Percentiles rank a stretch among this genome's conserved stretches.
These are phyloP conservation scores for Termitomyces sp. DNA, from an alignment of 768 basidiomycete genomes.

Conservation along the genomic window DNA sequence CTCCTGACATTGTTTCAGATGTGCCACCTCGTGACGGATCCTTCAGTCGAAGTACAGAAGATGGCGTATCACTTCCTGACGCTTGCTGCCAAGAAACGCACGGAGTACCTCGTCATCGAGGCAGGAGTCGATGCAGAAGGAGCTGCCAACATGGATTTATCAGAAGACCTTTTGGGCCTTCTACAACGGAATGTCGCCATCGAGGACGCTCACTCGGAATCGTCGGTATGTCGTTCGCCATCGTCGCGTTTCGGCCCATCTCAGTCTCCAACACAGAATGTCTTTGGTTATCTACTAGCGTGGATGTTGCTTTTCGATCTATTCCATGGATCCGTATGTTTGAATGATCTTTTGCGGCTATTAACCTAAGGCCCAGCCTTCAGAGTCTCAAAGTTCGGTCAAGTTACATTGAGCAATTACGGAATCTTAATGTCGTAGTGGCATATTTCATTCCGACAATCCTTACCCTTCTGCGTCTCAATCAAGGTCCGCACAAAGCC, in stretches of 20 bases:
- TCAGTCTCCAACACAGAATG: constrained; percentile 24
- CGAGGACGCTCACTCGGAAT: constrained; percentile 28
- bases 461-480: constrained; percentile 61
- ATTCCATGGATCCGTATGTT: constrained; percentile 74
- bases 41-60: constrained; percentile 59
- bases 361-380: not conserved
- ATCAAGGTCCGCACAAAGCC: constrained; percentile 54
- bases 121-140: constrained; percentile 73
- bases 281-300: constrained; percentile 68
- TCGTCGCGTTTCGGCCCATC: not conserved
- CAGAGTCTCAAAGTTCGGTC: constrained; percentile 87
- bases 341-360: not conserved
- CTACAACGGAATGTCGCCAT: constrained; percentile 43
- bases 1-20: constrained; percentile 40
- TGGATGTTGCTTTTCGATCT: constrained; percentile 91
- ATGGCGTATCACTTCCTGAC: constrained; percentile 72
- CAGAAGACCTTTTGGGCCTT: constrained; percentile 60
- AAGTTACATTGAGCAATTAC: constrained; percentile 82
- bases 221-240: constrained; percentile 24
- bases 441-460: constrained; percentile 67
- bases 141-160: constrained; percentile 48
- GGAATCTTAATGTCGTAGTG: constrained; percentile 60
- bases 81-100: constrained; percentile 65
- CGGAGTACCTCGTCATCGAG: constrained; percentile 83
- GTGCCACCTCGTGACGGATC: constrained; percentile 72